A percentile compares a stretch with the other conserved stretches of the same genome.
These are phyloP conservation scores for Kingdonia uniflora DNA, from an alignment of 164 flowering plant species.

Conservation along the genomic window DNA sequence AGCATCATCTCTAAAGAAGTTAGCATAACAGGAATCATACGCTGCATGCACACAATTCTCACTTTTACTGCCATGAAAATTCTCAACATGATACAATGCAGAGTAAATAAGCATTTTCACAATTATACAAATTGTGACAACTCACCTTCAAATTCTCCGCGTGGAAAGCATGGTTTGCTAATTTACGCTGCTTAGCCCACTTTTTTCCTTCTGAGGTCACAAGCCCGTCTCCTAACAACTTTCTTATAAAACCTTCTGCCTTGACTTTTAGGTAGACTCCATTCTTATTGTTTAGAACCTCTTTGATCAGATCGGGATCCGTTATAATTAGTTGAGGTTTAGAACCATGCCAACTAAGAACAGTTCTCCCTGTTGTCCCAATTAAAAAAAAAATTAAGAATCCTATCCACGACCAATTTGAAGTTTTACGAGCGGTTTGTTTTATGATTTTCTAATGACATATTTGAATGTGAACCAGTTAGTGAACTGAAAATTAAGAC, in stretches of 20 bases:
- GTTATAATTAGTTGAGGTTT: background rate
- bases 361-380: conserved; percentile 18
- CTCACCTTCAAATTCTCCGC: conserved; percentile 31
- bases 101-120: too few relatives aligned
- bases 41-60: conserved; percentile 11
- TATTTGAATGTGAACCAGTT: too few relatives aligned
- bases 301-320: background rate
- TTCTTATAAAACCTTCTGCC: conserved; percentile 14
- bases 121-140: background rate
- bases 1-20: conserved; percentile 30
- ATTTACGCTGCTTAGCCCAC: conserved; percentile 24
- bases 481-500: too few relatives aligned
- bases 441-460: too few relatives aligned
- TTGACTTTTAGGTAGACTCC: conserved; percentile 18
- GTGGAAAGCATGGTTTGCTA: conserved; percentile 32
- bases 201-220: conserved; percentile 24
- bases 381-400: background rate
- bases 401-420: background rate
- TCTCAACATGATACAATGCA: too few relatives aligned
- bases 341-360: conserved; percentile 9
- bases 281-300: conserved; percentile 3
- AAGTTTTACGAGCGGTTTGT: too few relatives aligned
- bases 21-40: conserved; percentile 30
- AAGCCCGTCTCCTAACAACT: conserved; percentile 38
- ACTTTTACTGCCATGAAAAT: background rate